phyloP scores from a whole-genome alignment of 129 eudicot genomes.

The Centrapalus pauciflorus region DNA sequence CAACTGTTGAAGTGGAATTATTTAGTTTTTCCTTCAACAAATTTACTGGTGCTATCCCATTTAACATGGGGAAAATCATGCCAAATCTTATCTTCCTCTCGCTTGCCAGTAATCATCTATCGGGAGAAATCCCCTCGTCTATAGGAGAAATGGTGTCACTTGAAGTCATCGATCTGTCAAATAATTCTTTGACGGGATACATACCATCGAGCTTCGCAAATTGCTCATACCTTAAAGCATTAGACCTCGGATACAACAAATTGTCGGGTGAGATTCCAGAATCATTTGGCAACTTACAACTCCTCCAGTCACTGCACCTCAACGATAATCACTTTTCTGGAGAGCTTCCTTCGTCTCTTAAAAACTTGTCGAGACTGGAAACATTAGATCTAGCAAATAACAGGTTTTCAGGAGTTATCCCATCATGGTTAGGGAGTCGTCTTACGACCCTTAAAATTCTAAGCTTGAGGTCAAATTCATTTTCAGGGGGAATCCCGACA shows the following conservation, averaged over 20 bases:
- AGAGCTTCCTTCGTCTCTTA: slow-evolving; percentile 30
- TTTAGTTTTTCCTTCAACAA: slow-evolving; percentile 39
- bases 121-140: slow-evolving; percentile 36
- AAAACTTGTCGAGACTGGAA: slow-evolving; percentile 35
- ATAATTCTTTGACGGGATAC: slow-evolving; percentile 32
- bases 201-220: slow-evolving; percentile 31
- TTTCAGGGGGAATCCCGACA: slow-evolving; percentile 29
- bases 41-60: slow-evolving; percentile 39
- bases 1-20: slow-evolving; percentile 26
- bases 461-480: slow-evolving; percentile 32
- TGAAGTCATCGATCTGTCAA: slow-evolving; percentile 35
- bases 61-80: slow-evolving; percentile 30
- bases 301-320: slow-evolving; percentile 39
- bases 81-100: slow-evolving; percentile 40
- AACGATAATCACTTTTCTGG: slow-evolving; percentile 37
- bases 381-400: slow-evolving; percentile 42
- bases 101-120: slow-evolving; percentile 34
- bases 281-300: slow-evolving; percentile 35
- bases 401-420: slow-evolving; percentile 26
- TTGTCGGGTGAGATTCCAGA: slow-evolving; percentile 30
- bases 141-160: slow-evolving; percentile 39
- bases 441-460: slow-evolving; percentile 34
- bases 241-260: slow-evolving; percentile 43
- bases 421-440: slow-evolving; percentile 33
- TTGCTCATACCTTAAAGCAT: slow-evolving; percentile 30